phyloP scores from a whole-genome alignment of 441 rosid species.

The Kokia cookei region DNA sequence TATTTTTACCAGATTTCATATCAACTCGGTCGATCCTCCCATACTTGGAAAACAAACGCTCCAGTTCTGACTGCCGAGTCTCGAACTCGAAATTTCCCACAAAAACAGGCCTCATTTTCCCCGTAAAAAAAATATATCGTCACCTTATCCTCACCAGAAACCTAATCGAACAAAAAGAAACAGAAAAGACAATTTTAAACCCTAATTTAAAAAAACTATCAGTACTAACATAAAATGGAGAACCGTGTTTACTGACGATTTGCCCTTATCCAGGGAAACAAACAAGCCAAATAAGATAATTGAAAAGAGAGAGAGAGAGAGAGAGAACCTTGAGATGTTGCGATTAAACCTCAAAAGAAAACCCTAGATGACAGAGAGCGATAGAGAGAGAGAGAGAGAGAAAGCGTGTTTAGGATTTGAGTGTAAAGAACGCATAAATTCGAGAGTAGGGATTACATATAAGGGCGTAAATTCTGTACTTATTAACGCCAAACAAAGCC shows the following conservation, averaged over 20 bases:
- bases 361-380: background rate
- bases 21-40: constrained; percentile 42
- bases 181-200: background rate
- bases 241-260: background rate
- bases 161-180: background rate
- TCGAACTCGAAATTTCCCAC: constrained; percentile 81
- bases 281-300: background rate
- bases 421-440: background rate
- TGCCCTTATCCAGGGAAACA: background rate
- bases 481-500: background rate
- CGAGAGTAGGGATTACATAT: background rate
- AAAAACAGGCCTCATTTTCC: constrained; percentile 57
- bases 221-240: background rate
- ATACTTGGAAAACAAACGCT: background rate
- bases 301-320: background rate
- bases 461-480: background rate
- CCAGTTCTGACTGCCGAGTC: constrained; percentile 76
- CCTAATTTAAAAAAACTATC: background rate
- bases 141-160: background rate
- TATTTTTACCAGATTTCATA: constrained; percentile 73
- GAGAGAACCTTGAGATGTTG: background rate
- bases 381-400: too few species aligned
- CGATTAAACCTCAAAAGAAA: background rate
- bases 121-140: background rate
- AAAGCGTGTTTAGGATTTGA: background rate